These are phyloP conservation scores for Aspergillus pseudonomiae DNA, from an alignment of 2,329 filamentous ascomycete genomes.

Conservation along the genomic window DNA sequence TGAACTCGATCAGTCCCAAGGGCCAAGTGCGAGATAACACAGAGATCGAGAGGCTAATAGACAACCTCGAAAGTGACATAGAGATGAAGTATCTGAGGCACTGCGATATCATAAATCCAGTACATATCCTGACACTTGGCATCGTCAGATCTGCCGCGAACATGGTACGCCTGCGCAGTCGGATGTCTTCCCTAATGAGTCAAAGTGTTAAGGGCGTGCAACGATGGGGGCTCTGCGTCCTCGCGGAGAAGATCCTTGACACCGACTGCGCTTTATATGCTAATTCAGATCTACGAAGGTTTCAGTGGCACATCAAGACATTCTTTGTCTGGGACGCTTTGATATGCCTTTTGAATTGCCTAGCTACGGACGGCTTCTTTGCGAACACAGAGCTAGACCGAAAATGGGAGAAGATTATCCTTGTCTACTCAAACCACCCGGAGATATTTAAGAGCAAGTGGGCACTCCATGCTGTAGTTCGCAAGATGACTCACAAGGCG, in stretches of 20 bases:
- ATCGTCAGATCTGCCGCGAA: constrained; percentile 42
- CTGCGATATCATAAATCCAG: constrained; percentile 38
- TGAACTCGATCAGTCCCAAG: constrained; percentile 6
- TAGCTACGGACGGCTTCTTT: constrained; percentile 36
- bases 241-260: constrained; percentile 23
- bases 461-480: constrained; percentile 8
- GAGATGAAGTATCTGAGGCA: constrained; percentile 38
- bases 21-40: constrained; percentile 14
- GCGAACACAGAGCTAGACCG: constrained; percentile 27
- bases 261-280: constrained; percentile 40
- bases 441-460: constrained; percentile 36
- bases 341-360: constrained; percentile 48
- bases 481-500: constrained; percentile 12
- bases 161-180: constrained; percentile 48
- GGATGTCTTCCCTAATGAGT: constrained; percentile 36
- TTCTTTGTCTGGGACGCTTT: constrained; percentile 55
- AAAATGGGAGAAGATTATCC: constrained; percentile 49
- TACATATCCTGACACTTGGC: constrained; percentile 48
- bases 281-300: constrained; percentile 40
- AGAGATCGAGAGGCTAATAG: constrained; percentile 25
- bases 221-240: constrained; percentile 6
- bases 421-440: constrained; percentile 47
- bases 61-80: constrained; percentile 35
- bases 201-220: constrained; percentile 10
- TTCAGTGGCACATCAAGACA: constrained; percentile 47